Conservation (phyloP, 225 moss, liverwort and hornwort species). For the Sphagnum tenellum region DNA sequence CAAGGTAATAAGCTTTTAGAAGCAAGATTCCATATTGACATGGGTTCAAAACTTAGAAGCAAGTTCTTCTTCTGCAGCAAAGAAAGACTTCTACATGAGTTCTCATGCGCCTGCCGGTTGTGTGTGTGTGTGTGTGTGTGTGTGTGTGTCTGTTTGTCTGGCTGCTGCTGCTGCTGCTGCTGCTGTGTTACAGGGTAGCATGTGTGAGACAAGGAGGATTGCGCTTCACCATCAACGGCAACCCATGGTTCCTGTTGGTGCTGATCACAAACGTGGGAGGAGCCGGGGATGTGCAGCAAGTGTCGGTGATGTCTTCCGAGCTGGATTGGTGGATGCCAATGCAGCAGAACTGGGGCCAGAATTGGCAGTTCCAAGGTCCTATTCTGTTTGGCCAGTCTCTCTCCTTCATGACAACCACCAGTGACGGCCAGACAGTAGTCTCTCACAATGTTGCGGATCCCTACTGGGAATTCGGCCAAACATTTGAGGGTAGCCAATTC, state of each 20-base stretch:
- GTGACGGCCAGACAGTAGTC: conserved; percentile 20
- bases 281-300: conserved; percentile 26
- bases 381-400: conserved; percentile 28
- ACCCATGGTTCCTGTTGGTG: conserved; percentile 58
- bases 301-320: conserved; percentile 17
- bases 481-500: conserved; percentile 38
- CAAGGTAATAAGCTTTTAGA: neutral
- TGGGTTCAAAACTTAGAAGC: too few relatives aligned
- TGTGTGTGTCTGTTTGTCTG: neutral
- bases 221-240: conserved; percentile 44
- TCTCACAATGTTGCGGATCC: conserved; percentile 23
- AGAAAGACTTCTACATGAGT: neutral
- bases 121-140: neutral
- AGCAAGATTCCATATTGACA: too few relatives aligned
- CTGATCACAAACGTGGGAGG: conserved; percentile 70
- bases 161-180: neutral
- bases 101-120: neutral
- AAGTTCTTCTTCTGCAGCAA: neutral
- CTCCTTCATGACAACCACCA: conserved; percentile 29
- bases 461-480: conserved; percentile 55
- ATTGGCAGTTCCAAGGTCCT: conserved; percentile 27
- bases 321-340: conserved; percentile 32
- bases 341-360: conserved; percentile 44
- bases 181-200: conserved; percentile 17
- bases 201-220: conserved; percentile 48